These are phyloP conservation scores for Dothideomycetidae sp. DNA, from an alignment of 2,329 filamentous ascomycete species.

Conservation along the genomic window DNA sequence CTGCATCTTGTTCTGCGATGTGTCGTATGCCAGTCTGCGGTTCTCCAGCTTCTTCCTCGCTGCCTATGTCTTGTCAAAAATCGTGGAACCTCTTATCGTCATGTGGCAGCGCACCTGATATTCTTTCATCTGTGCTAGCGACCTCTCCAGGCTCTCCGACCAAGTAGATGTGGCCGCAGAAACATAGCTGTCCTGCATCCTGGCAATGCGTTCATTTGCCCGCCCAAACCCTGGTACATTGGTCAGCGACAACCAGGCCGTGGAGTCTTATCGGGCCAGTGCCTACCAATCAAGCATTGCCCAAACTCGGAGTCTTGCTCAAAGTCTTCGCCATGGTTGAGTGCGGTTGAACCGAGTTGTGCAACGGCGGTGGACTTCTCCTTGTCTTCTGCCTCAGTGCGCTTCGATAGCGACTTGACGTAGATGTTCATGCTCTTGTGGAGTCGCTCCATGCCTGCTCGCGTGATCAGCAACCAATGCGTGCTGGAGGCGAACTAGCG, in stretches of 20 bases:
- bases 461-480: background rate
- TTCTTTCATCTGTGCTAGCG: slow-evolving; percentile 89
- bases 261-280: slow-evolving; percentile 2
- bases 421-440: slow-evolving; percentile 77
- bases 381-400: slow-evolving; percentile 71
- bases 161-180: slow-evolving; percentile 65
- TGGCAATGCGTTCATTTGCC: slow-evolving; percentile 74
- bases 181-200: slow-evolving; percentile 73
- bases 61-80: slow-evolving; percentile 32
- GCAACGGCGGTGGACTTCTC: slow-evolving; percentile 72
- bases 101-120: slow-evolving; percentile 57
- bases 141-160: slow-evolving; percentile 84
- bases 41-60: slow-evolving; percentile 89
- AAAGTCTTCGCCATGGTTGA: slow-evolving; percentile 81
- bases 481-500: background rate
- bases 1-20: slow-evolving; percentile 76
- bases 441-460: slow-evolving; percentile 71
- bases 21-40: slow-evolving; percentile 78
- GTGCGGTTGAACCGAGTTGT: slow-evolving; percentile 73
- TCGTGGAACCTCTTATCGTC: background rate
- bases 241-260: background rate
- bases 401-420: slow-evolving; percentile 74
- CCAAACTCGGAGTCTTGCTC: slow-evolving; percentile 83
- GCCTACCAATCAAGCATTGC: slow-evolving; percentile 54
- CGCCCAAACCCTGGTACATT: slow-evolving; percentile 58